Evolutionary conservation across 2,329 filamentous ascomycete genomes (phyloP), one percentile per base, ranked within the genome.

Genomic region (Colletotrichum agaves): DNA sequence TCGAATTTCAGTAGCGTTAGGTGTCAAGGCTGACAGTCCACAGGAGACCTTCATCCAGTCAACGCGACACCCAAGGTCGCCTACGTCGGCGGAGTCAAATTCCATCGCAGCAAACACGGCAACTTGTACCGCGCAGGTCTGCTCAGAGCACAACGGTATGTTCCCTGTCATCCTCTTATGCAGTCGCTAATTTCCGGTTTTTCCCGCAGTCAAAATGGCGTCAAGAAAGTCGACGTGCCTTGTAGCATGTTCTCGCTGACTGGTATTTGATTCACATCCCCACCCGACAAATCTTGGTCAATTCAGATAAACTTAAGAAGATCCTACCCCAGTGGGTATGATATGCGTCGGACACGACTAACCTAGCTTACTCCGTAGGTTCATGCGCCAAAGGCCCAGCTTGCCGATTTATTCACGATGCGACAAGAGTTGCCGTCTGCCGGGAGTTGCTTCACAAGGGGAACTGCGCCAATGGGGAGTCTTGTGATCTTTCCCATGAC

Each of bases 401-500:
- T 53, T 99, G 96, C 79, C 90, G 87, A 62, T 96, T 91, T 76
- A 83, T 90, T 56, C 96, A 99, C 84, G 93, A 99, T 76, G 88
- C 92, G 46, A 84, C 88, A 76, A 97, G 93, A 81, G 93, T 97
- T 74, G 93, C 95, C 63, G 90, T 96, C 63, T 99, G 96, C 88
- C 96, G 93, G 80, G 90, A 93, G 61, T 94, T 92, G 77, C 85
- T 98, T 61, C 90, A 90, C 75, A 94, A 91, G 76, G 91, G 92
- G 76, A 85, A 87, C 74, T 99, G 96, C 82, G 82, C 84, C 73
- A 88, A 88, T 78, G 93, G 93, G 80, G 87, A 91, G 75, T 86
- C 86, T 75, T 99, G 96, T 85, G 93, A 97, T 80, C 87, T 98
- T 69, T 97, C 94, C 71, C 96, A 98, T 85, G 90, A 96, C 53